A percentile compares a stretch with the other conserved stretches of the same genome.
Evolutionary conservation across 495 filamentous ascomycete species (phyloP).

Genomic region (Barbatosphaeria neglecta): DNA sequence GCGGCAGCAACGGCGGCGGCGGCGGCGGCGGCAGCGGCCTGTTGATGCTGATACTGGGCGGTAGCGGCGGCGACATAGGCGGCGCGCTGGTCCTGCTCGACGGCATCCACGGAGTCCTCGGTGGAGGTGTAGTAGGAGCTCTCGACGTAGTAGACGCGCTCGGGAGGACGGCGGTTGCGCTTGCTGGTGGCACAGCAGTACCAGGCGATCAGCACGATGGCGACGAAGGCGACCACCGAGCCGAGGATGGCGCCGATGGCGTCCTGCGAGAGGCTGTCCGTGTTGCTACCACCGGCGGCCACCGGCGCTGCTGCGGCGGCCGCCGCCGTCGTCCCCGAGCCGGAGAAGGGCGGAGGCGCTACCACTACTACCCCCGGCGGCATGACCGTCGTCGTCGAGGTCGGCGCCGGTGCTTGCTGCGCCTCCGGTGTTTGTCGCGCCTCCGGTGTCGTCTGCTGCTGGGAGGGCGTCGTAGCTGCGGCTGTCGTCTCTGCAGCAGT

Average conservation of each 20-base stretch:
- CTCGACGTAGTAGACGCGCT: background rate
- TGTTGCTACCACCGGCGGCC: background rate
- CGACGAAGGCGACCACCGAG: conserved; percentile 2
- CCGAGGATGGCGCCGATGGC: conserved; percentile 8
- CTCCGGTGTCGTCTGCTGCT: too few relatives aligned
- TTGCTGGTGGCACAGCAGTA: background rate
- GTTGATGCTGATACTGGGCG: background rate
- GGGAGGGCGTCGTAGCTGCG: too few relatives aligned
- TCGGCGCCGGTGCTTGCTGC: background rate
- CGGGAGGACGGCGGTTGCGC: background rate
- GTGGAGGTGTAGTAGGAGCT: background rate
- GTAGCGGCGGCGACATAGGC: background rate
- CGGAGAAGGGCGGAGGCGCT: background rate
- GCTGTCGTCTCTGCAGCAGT: too few relatives aligned
- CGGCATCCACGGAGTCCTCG: background rate
- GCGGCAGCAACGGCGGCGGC: background rate
- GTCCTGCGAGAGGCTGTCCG: background rate
- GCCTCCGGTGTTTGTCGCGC: background rate
- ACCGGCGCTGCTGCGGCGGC: too few relatives aligned
- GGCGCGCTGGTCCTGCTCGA: background rate
- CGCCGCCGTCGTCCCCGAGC: background rate
- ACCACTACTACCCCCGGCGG: too few relatives aligned
- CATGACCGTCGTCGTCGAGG: background rate
- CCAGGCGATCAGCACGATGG: conserved; percentile 6
- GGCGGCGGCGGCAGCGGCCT: background rate